These are phyloP conservation scores for Annulohypoxylon truncatum DNA, from an alignment of 2,329 filamentous ascomycete species.

Conservation along the genomic window DNA sequence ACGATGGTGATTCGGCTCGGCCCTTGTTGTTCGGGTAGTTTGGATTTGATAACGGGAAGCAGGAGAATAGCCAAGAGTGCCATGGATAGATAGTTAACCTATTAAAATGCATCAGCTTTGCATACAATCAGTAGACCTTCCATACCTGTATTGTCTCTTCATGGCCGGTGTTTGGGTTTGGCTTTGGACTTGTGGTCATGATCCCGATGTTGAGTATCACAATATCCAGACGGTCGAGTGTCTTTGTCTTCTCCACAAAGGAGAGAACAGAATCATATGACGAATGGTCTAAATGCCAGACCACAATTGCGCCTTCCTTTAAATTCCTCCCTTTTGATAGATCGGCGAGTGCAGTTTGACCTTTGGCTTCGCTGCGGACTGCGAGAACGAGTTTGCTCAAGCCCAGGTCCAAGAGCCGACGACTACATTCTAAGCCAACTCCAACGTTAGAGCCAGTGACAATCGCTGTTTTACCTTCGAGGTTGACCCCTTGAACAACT, in stretches of 20 bases:
- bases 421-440: slow-evolving; percentile 49
- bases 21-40: no score
- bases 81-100: no score
- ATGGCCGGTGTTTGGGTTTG: slow-evolving; percentile 45
- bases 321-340: background rate
- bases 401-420: slow-evolving; percentile 48
- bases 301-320: slow-evolving; percentile 46
- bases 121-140: no score
- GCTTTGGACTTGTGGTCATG: no score
- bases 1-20: no score
- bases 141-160: slow-evolving; percentile 9
- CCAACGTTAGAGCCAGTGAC: no score
- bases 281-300: slow-evolving; percentile 57
- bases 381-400: slow-evolving; percentile 50
- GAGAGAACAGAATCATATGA: slow-evolving; percentile 54
- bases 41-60: no score
- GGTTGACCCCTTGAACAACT: background rate
- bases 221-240: slow-evolving; percentile 54
- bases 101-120: no score
- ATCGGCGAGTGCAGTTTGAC: slow-evolving; percentile 19
- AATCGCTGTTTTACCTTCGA: no score
- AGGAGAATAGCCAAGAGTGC: no score
- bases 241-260: slow-evolving; percentile 51
- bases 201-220: no score
- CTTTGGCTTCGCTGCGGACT: slow-evolving; percentile 49